Base-by-base conservation (phyloP, 805 yeast genomes). In the Metschnikowia matae region DNA sequence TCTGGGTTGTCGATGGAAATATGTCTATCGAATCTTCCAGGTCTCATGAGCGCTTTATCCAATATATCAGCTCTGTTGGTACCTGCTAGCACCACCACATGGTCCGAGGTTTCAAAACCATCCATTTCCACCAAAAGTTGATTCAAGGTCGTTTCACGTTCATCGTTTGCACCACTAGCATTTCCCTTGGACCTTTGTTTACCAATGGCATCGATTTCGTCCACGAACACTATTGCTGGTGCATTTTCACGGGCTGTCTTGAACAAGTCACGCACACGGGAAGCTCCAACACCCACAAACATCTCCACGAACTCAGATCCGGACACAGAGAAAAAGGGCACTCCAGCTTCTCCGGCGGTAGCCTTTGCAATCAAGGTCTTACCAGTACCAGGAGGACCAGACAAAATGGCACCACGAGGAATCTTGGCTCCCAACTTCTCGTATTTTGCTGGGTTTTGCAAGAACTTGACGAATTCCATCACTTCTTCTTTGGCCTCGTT, bases 351-450 rank as follows among this genome's bases (percentile, higher is more conserved):
- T 59, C 97, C 97, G 2, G 97, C 97, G 23, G 97, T 90, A 11
- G 97, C 97, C 67, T 87, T 89, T 21, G 97, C 97, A 50, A 90
- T 71, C 55, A 90, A 70, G 0, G 97, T 90, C 68, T 90, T 90
- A 81, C 97, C 97, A 2, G 97, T 90, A 75, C 97, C 97, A 40
- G 97, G 97, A 15, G 96, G 95, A 57, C 97, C 97, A 11, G 95
- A 85, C 46, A 90, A 71, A 56, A 90, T 87, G 6, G 97, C 97
- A 65, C 97, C 97, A 66, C 97, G 79, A 48, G 97, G 97, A 55
- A 90, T 90, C 67, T 89, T 88, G 10, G 97, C 97, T 42, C 97
- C 97, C 50, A 90, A 74, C 54, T 78, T 82, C 68, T 89, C 96
- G 69, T 89, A 90, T 65, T 88, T 87, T 44, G 74, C 71, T 8